These are phyloP conservation scores for Tetrahymena elliotti DNA, from an alignment of 73 alveolate species.

Conservation along the genomic window DNA sequence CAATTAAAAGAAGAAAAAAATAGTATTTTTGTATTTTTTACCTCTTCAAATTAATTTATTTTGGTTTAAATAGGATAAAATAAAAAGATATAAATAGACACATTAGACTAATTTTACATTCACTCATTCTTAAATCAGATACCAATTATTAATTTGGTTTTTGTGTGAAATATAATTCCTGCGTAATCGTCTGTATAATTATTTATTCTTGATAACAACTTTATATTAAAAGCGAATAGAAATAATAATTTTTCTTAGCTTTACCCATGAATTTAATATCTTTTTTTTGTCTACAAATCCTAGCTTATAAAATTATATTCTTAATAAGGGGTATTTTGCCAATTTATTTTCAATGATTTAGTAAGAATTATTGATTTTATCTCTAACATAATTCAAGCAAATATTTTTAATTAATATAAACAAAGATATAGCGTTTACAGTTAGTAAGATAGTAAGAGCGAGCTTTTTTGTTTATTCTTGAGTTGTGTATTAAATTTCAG, in stretches of 20 bases:
- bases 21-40: too few relatives aligned
- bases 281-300: not conserved
- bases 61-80: too few relatives aligned
- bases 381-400: not conserved
- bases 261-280: not conserved
- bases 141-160: too few relatives aligned
- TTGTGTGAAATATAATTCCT: not conserved
- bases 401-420: not conserved
- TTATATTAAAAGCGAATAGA: not conserved
- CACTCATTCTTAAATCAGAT: too few relatives aligned
- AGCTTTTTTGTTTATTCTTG: not conserved
- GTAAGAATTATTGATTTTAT: not conserved
- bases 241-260: not conserved
- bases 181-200: too few relatives aligned
- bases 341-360: not conserved
- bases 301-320: not conserved
- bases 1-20: too few relatives aligned
- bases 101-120: too few relatives aligned
- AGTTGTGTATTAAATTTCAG: not conserved
- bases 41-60: too few relatives aligned
- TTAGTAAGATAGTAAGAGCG: not conserved
- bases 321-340: not conserved
- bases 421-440: not conserved
- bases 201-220: too few relatives aligned
- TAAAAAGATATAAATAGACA: too few relatives aligned